A percentile compares a stretch with the other conserved stretches of the same genome.
phyloP scores from a whole-genome alignment of 768 basidiomycete genomes.

The Rubroboletus pulcherrimus region DNA sequence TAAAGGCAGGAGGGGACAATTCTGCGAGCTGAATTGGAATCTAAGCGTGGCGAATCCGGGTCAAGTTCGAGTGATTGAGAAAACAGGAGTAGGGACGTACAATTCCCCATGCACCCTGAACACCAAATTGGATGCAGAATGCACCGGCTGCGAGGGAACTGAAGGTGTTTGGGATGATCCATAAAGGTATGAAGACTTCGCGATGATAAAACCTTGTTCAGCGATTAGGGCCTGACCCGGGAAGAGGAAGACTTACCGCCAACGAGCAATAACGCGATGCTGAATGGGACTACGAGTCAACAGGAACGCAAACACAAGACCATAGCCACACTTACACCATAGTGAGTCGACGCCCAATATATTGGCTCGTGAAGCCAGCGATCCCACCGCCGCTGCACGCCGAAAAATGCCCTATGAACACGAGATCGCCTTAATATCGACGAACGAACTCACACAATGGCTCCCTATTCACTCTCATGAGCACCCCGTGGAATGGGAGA shows the following conservation, averaged over 20 bases:
- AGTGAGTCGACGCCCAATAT: constrained; percentile 75
- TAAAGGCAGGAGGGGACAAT: constrained; percentile 83
- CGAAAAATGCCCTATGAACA: not conserved
- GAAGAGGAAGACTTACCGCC: constrained; percentile 46
- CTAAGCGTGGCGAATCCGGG: constrained; percentile 17
- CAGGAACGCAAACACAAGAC: not conserved
- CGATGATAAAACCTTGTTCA: not conserved
- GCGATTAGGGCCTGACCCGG: not conserved
- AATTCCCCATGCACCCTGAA: constrained; percentile 89
- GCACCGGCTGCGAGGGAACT: constrained; percentile 72
- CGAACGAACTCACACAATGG: constrained; percentile 38
- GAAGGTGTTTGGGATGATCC: constrained; percentile 76
- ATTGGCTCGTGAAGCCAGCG: constrained; percentile 70
- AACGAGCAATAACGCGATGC: constrained; percentile 18
- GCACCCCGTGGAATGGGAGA: not conserved
- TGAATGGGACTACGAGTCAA: constrained; percentile 8
- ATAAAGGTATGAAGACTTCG: constrained; percentile 63
- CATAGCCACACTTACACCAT: constrained; percentile 41
- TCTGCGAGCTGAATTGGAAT: constrained; percentile 80
- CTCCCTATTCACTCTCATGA: constrained; percentile 32
- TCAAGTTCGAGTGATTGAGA: not conserved
- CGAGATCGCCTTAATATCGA: constrained; percentile 6
- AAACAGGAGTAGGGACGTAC: constrained; percentile 38
- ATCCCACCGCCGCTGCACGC: constrained; percentile 53
- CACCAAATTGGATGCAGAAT: constrained; percentile 82